Conservation (phyloP, 305 asterid species). For the Fraxinus paxiana region DNA sequence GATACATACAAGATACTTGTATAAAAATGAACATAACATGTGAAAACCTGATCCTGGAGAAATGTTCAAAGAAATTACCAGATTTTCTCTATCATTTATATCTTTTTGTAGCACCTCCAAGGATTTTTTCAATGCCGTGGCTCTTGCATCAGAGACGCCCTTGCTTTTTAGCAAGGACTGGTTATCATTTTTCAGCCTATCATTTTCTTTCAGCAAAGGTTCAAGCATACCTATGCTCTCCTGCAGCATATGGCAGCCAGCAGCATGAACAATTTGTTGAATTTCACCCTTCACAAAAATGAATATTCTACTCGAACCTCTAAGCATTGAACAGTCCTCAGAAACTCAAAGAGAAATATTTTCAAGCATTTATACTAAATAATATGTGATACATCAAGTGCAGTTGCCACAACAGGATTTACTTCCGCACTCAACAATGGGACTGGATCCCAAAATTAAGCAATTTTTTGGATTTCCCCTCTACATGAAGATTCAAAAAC, state of each 20-base stretch:
- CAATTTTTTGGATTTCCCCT: not conserved
- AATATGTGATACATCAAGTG: slow-evolving; percentile 16
- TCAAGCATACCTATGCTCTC: slow-evolving; percentile 83
- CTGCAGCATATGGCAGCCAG: slow-evolving; percentile 40
- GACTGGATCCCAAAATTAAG: not conserved
- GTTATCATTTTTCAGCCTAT: slow-evolving; percentile 54
- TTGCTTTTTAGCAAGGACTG: slow-evolving; percentile 64
- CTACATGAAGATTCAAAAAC: not conserved
- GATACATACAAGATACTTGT: slow-evolving; percentile 23
- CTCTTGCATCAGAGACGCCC: slow-evolving; percentile 67
- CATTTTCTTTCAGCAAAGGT: slow-evolving; percentile 68
- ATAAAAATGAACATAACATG: slow-evolving; percentile 20
- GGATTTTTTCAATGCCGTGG: slow-evolving; percentile 61
- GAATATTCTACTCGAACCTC: slow-evolving; percentile 2
- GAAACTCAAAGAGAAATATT: not conserved
- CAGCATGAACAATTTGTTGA: slow-evolving; percentile 19
- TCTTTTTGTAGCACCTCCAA: slow-evolving; percentile 83
- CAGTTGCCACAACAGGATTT: not conserved
- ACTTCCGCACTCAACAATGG: not conserved
- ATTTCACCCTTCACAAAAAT: slow-evolving; percentile 4
- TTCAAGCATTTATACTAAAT: slow-evolving; percentile 4
- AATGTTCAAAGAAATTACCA: slow-evolving; percentile 38
- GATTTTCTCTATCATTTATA: slow-evolving; percentile 72
- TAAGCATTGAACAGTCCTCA: slow-evolving; percentile 3
- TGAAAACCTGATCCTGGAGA: slow-evolving; percentile 9